Percentiles rank a stretch among this genome's conserved stretches.
Evolutionary conservation across 2,329 filamentous ascomycete genomes (phyloP).

Genomic region (Rosellinia necatrix): DNA sequence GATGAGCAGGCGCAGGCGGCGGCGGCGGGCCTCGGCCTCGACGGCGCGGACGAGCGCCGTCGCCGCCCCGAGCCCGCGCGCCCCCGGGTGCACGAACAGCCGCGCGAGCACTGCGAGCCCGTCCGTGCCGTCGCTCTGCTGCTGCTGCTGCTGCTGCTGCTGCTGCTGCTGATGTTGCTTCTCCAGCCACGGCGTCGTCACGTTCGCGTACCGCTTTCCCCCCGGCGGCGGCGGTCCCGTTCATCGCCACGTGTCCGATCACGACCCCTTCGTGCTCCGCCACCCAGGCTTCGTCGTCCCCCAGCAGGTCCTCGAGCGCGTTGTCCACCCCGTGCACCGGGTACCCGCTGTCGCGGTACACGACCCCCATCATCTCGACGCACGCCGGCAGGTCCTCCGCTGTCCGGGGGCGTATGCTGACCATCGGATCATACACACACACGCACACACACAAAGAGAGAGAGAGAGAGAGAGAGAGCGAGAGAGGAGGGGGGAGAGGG

Average conservation of each 20-base stretch:
- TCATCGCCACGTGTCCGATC: conserved; percentile 26
- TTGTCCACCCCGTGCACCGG: conserved; percentile 27
- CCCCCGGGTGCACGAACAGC: conserved; percentile 27
- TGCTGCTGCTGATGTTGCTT: conserved; percentile 12
- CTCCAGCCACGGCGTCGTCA: conserved; percentile 23
- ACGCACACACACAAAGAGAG: no score
- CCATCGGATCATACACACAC: no score
- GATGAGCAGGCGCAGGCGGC: conserved; percentile 22
- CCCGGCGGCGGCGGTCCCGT: no score
- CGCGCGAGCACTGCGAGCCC: conserved; percentile 23
- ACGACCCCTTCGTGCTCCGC: conserved; percentile 17
- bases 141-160: no score
- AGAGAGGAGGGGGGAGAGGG: no score
- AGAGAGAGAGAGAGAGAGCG: no score
- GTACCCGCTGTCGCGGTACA: conserved; percentile 30
- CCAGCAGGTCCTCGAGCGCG: conserved; percentile 16
- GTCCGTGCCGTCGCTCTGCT: no score
- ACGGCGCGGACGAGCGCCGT: conserved; percentile 24
- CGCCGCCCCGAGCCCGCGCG: conserved; percentile 21
- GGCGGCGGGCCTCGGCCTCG: conserved; percentile 21
- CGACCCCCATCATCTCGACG: conserved; percentile 21
- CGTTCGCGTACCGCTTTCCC: conserved; percentile 18
- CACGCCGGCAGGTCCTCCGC: conserved; percentile 25
- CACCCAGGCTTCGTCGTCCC: conserved; percentile 27
- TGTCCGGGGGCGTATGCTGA: conserved; percentile 27